Conservation (phyloP, 768 basidiomycete species). For the Punctularia strigosozonata region DNA sequence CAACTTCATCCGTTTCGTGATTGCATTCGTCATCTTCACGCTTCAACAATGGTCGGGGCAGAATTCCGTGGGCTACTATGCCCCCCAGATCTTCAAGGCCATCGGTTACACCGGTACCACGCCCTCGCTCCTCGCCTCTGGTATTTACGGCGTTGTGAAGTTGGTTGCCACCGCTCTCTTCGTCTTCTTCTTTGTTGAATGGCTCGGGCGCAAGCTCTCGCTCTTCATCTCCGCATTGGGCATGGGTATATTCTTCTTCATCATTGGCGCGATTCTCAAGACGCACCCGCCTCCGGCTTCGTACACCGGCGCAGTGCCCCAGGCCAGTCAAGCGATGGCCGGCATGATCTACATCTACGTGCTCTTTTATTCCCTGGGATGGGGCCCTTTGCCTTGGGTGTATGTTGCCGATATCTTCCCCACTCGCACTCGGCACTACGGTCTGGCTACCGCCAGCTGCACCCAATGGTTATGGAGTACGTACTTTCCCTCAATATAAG, state of each 20-base stretch:
- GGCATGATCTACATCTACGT: slow-evolving; percentile 81
- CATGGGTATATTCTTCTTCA: slow-evolving; percentile 73
- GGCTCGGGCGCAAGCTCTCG: slow-evolving; percentile 55
- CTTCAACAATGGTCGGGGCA: slow-evolving; percentile 81
- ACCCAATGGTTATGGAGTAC: slow-evolving; percentile 79
- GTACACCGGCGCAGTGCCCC: slow-evolving; percentile 22
- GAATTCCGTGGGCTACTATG: slow-evolving; percentile 69
- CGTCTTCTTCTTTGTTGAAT: slow-evolving; percentile 57
- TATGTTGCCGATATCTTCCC: slow-evolving; percentile 79
- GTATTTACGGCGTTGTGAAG: slow-evolving; percentile 60
- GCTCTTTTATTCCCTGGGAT: slow-evolving; percentile 80
- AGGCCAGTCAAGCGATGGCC: slow-evolving; percentile 67
- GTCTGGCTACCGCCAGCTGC: slow-evolving; percentile 60
- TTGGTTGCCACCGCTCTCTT: slow-evolving; percentile 54
- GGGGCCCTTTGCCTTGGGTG: slow-evolving; percentile 53
- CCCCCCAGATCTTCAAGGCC: slow-evolving; percentile 60
- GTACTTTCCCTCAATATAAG: slow-evolving; percentile 12
- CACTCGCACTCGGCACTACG: slow-evolving; percentile 73
- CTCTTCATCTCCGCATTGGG: slow-evolving; percentile 64
- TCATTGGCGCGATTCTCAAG: slow-evolving; percentile 77
- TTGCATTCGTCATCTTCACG: slow-evolving; percentile 70
- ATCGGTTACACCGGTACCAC: slow-evolving; percentile 39
- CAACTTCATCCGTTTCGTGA: slow-evolving; percentile 73
- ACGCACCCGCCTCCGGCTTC: slow-evolving; percentile 46
- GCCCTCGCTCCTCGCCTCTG: slow-evolving; percentile 58